phyloP scores from a whole-genome alignment of 140 eudicot species.

The Senecio squalidus region DNA sequence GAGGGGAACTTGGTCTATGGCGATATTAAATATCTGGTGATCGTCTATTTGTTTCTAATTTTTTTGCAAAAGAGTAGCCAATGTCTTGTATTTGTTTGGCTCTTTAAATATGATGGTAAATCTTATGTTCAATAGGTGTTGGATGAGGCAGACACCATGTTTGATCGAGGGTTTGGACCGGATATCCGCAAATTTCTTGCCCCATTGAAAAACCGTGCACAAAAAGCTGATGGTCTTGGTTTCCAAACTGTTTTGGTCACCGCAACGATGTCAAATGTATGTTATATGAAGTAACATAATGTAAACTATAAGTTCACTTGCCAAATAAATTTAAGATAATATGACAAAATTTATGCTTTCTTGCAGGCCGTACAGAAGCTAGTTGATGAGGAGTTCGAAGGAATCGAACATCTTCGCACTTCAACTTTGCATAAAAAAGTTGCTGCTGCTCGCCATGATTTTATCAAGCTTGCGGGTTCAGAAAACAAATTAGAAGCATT shows the following conservation, averaged over 20 bases:
- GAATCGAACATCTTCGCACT: slow-evolving; percentile 86
- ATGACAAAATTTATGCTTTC: background rate
- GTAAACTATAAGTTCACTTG: background rate
- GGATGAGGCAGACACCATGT: slow-evolving; percentile 99
- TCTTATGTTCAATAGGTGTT: slow-evolving; percentile 56
- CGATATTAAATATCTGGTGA: slow-evolving; percentile 83
- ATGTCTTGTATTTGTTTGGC: background rate
- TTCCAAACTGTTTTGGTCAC: slow-evolving; percentile 88
- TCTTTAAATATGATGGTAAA: slow-evolving; percentile 7
- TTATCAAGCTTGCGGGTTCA: slow-evolving; percentile 81
- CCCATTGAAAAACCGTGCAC: slow-evolving; percentile 79
- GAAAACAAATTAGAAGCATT: slow-evolving; percentile 94
- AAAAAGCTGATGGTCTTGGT: slow-evolving; percentile 54
- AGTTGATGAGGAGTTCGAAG: slow-evolving; percentile 92
- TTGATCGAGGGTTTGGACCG: slow-evolving; percentile 97
- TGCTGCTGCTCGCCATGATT: slow-evolving; percentile 94
- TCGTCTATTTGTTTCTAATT: background rate
- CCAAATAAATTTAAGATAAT: background rate
- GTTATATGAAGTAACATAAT: background rate
- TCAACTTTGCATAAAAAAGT: slow-evolving; percentile 83
- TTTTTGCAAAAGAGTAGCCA: background rate
- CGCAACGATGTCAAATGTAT: slow-evolving; percentile 93
- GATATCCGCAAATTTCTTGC: slow-evolving; percentile 85
- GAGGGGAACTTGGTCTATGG: slow-evolving; percentile 94
- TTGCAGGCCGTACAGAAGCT: slow-evolving; percentile 75